Percentiles rank a stretch among this genome's conserved stretches.
Conservation (phyloP, 805 yeast genomes). For the Monosporozyma servazzii region DNA sequence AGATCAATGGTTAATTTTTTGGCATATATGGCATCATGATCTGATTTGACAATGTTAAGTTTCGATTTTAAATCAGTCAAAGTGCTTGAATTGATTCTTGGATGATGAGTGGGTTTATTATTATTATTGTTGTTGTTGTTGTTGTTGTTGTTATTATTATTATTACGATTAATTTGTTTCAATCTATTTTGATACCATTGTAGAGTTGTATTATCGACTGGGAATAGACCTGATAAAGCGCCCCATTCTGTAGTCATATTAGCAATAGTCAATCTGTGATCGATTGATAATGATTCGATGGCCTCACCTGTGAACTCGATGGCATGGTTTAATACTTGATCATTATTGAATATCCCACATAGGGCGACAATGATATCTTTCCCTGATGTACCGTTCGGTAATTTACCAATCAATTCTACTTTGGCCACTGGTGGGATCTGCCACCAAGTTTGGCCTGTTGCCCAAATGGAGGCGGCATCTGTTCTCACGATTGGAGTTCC, state of each 20-base stretch:
- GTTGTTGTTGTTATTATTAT: slow-evolving; percentile 36
- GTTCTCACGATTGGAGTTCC: slow-evolving; percentile 98
- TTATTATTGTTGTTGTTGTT: no score
- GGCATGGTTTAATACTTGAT: slow-evolving; percentile 88
- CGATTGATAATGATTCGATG: slow-evolving; percentile 57
- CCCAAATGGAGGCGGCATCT: slow-evolving; percentile 99
- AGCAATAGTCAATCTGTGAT: slow-evolving; percentile 85
- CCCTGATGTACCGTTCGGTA: slow-evolving; percentile 86
- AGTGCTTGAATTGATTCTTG: slow-evolving; percentile 63
- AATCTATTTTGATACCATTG: slow-evolving; percentile 69
- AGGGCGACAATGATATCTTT: slow-evolving; percentile 94
- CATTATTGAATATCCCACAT: slow-evolving; percentile 88
- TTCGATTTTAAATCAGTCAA: slow-evolving; percentile 33
- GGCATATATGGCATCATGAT: slow-evolving; percentile 75
- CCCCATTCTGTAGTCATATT: slow-evolving; percentile 99
- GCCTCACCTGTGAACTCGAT: slow-evolving; percentile 88
- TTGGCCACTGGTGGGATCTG: slow-evolving; percentile 98
- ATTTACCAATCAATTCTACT: slow-evolving; percentile 73
- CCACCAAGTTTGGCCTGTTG: slow-evolving; percentile 99
- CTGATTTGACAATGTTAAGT: slow-evolving; percentile 36
- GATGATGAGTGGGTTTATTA: no score
- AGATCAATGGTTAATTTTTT: slow-evolving; percentile 79
- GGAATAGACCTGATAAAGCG: slow-evolving; percentile 92
- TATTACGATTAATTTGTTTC: slow-evolving; percentile 27
- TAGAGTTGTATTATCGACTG: slow-evolving; percentile 75